These are phyloP conservation scores for Salix udensis DNA, from an alignment of 345 rosid species.

Conservation along the genomic window DNA sequence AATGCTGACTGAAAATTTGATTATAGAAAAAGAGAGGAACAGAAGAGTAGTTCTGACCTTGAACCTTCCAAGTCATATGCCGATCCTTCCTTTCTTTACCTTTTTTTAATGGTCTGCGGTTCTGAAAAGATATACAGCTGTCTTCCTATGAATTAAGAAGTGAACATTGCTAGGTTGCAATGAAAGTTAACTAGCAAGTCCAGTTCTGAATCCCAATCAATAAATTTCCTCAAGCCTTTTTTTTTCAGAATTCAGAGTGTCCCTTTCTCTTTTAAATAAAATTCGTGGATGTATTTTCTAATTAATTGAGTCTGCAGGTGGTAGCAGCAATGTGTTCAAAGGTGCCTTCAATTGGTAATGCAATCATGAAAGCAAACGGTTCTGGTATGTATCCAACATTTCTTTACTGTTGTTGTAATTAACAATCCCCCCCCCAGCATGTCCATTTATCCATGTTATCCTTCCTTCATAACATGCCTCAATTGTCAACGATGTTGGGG, in stretches of 20 bases:
- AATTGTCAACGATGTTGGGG: background rate
- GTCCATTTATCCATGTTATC: background rate
- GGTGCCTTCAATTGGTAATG: conserved; percentile 77
- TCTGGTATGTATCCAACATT: conserved; percentile 48
- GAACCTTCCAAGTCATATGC: background rate
- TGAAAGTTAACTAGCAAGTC: background rate
- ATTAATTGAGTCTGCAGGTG: conserved; percentile 52
- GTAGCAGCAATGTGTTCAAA: conserved; percentile 93
- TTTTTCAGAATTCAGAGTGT: no score
- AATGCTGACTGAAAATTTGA: background rate
- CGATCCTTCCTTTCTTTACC: background rate
- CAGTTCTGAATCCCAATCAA: background rate
- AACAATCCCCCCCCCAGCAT: background rate
- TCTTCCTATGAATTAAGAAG: background rate
- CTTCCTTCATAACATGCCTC: background rate
- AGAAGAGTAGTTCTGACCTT: background rate
- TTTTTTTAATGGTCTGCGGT: background rate
- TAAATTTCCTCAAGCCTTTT: background rate
- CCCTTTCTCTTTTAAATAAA: background rate
- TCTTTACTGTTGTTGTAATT: background rate
- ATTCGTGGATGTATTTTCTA: background rate
- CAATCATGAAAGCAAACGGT: conserved; percentile 74
- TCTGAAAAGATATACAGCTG: background rate
- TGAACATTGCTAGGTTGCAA: background rate
- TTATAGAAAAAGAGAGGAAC: background rate